Evolutionary conservation across 352 stramenopile genomes (phyloP).

Genomic region (Phytophthora pinifolia): DNA sequence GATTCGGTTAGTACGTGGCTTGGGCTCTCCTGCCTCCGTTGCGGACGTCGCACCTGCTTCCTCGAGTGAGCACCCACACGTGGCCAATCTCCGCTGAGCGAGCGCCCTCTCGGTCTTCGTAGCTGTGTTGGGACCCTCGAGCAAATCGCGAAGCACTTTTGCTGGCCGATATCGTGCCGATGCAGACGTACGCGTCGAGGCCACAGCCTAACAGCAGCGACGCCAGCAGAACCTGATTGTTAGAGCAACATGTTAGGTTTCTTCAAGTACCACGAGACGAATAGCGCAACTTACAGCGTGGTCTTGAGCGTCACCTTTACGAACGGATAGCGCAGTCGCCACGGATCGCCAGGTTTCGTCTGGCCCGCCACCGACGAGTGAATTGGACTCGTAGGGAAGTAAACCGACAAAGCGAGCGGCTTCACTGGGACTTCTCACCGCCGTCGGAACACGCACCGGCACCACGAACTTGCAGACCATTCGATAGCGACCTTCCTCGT

Average conservation of each 20-base stretch:
- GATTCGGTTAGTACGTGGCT: too few relatives aligned
- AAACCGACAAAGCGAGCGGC: conserved; percentile 85
- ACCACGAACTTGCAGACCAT: conserved; percentile 89
- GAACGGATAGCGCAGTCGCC: conserved; percentile 64
- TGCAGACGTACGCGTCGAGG: conserved; percentile 85
- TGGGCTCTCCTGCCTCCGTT: too few relatives aligned
- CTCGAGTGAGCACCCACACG: conserved; percentile 77
- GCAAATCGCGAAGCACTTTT: conserved; percentile 30
- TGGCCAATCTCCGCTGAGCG: conserved; percentile 51
- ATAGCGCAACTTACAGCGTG: conserved; percentile 50
- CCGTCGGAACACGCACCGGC: conserved; percentile 43
- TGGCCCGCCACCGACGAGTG: conserved; percentile 47
- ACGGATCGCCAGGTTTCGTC: conserved; percentile 84
- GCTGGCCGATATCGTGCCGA: conserved; percentile 65
- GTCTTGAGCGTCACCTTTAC: conserved; percentile 80
- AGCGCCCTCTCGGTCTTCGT: conserved; percentile 12
- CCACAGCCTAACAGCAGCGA: conserved; percentile 90
- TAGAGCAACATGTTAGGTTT: conserved; percentile 3
- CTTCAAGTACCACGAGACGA: background rate
- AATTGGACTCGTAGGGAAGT: conserved; percentile 62
- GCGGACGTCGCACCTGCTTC: conserved; percentile 25
- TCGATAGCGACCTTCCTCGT: conserved; percentile 83
- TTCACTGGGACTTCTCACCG: conserved; percentile 74
- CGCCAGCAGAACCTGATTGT: conserved; percentile 67
- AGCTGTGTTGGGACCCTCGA: conserved; percentile 15